These are phyloP conservation scores for Sclerotinia spermophila DNA, from an alignment of 2,329 filamentous ascomycete genomes.

Conservation along the genomic window DNA sequence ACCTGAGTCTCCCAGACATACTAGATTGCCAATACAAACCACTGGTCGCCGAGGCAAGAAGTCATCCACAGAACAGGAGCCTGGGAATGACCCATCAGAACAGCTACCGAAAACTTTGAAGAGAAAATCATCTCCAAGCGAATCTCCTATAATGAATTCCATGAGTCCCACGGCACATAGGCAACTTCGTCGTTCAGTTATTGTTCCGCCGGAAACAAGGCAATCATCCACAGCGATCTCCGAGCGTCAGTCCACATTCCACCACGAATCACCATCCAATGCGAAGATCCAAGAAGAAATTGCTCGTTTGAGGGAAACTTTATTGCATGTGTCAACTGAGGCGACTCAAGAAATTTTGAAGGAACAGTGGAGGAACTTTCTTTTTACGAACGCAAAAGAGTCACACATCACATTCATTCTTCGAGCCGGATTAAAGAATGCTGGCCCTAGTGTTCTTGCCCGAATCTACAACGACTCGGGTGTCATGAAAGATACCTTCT, in stretches of 20 bases:
- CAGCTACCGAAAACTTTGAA: not conserved
- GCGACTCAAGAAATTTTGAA: slow-evolving; percentile 28
- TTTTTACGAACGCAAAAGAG: slow-evolving; percentile 28
- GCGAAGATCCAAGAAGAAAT: slow-evolving; percentile 25
- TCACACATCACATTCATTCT: slow-evolving; percentile 32
- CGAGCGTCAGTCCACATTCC: not conserved
- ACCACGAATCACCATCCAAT: not conserved
- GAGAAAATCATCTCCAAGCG: not conserved
- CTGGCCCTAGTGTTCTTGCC: slow-evolving; percentile 24
- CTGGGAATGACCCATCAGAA: not conserved
- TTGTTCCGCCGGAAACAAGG: not conserved
- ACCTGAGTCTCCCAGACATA: not conserved
- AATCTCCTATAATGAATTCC: not conserved
- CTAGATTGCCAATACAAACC: not conserved
- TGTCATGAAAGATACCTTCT: slow-evolving; percentile 24
- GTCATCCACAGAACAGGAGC: not conserved
- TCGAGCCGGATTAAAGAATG: slow-evolving; percentile 32
- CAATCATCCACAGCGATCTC: not conserved
- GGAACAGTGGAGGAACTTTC: slow-evolving; percentile 27
- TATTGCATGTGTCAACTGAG: slow-evolving; percentile 25
- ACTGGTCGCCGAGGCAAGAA: not conserved
- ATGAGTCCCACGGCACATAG: not conserved
- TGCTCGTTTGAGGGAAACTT: slow-evolving; percentile 24
- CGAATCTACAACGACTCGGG: slow-evolving; percentile 28
- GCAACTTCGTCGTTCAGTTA: not conserved